Evolutionary conservation across 2,329 filamentous ascomycete genomes (phyloP), one percentile per base, ranked within the genome.

Genomic region (Allantophomopsis lycopodina): DNA sequence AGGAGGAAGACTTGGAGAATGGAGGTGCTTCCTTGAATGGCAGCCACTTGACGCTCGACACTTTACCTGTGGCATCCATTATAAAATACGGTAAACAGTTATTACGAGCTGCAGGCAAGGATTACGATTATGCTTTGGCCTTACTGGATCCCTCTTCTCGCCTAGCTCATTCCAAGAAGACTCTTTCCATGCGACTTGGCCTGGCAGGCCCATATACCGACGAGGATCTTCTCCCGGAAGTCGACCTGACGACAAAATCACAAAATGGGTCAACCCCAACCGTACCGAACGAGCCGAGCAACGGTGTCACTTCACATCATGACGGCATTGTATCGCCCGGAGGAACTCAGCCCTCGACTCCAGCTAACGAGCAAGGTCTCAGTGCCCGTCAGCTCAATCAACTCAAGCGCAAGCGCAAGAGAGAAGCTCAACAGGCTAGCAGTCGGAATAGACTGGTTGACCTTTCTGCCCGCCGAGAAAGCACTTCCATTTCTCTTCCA

Each of bases 301-400:
- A 65, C 56, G 56, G 58, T 52, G 43, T 65, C 59, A 45, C 64
- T 32, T 65, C 65, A 0, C 63, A 65, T 1, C 59, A 66, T 39
- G 69, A 72, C 31, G 49, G 38, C 5, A 41, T 56, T 5, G 58
- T 58, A 40, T 44, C 58, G n/a, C 39, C 45, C 20, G 23, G 21
- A 10, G 21, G 16, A n/a, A 14, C 18, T 47, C 43, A 34, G 45
- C 57, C 35, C 55, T 54, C 39, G 12, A 52, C 48, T 49, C 61
- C 34, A 40, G 42, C 66, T 2, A 83, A 85, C 46, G 83, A 86
- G 52, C 61, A 72, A 4, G 78, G 78, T 2, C 68, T 98, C 38
- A 96, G 91, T 63, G 89, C 91, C 44, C 77, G 91, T 33, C 91
- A 98, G 54, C 73, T 95, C 15, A 98, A 98, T 53, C 85, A 91